Percentiles rank a stretch among this genome's conserved stretches.
Conservation (phyloP, 176 grass and related monocot genomes). For the Poa annua region DNA sequence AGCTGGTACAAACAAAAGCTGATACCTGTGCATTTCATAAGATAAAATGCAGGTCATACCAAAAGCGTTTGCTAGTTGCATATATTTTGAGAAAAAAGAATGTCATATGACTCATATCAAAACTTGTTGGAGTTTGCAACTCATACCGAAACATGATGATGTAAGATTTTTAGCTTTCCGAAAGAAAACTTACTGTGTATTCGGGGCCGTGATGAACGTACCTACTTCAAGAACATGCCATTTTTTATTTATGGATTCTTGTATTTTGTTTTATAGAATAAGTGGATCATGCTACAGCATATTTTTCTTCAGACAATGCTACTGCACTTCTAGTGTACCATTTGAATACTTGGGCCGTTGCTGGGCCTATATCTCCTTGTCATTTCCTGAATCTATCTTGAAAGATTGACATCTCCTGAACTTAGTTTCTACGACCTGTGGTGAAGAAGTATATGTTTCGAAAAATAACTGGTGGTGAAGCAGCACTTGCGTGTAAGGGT, state of each 20-base stretch:
- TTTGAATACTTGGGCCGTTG: background rate
- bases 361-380: background rate
- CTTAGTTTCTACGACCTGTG: background rate
- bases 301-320: background rate
- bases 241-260: background rate
- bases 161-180: background rate
- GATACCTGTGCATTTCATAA: too few species aligned
- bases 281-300: background rate
- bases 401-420: background rate
- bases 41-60: too few species aligned
- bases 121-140: too few species aligned
- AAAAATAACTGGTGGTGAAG: background rate
- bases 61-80: too few species aligned
- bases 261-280: background rate
- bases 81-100: too few species aligned
- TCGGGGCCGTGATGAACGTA: too few species aligned
- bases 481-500: background rate
- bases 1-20: too few species aligned
- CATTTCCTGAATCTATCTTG: background rate
- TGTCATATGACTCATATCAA: too few species aligned
- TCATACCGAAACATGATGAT: background rate
- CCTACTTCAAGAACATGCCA: background rate
- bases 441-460: background rate
- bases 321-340: too few species aligned
- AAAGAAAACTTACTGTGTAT: background rate